Conservation (phyloP, 2,329 filamentous ascomycete genomes). For the Hysterium pulicare region DNA sequence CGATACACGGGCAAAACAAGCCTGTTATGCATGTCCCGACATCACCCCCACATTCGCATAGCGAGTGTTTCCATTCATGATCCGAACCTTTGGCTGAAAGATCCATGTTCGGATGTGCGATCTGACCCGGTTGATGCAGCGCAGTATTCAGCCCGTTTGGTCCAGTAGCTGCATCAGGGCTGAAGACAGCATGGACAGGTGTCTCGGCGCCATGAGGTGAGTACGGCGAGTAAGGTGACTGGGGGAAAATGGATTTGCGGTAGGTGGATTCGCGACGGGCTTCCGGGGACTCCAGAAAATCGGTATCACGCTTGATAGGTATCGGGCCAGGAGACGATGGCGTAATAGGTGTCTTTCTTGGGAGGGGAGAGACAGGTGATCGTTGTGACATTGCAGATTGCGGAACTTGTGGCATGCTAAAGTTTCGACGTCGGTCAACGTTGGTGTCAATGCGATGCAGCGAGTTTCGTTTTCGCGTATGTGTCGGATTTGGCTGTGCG, state of each 20-base stretch:
- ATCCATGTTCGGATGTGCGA: constrained; percentile 42
- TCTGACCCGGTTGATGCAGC: constrained; percentile 38
- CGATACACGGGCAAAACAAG: constrained; percentile 42
- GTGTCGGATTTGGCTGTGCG: constrained; percentile 13
- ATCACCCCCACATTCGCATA: constrained; percentile 36
- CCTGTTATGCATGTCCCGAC: constrained; percentile 37
- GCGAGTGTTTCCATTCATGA: constrained; percentile 29
- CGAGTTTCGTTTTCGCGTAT: constrained; percentile 3
- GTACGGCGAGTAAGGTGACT: constrained; percentile 15
- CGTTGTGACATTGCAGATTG: constrained; percentile 22
- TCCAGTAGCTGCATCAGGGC: constrained; percentile 34
- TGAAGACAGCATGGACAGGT: constrained; percentile 29
- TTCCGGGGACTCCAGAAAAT: background rate
- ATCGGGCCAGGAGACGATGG: constrained; percentile 22
- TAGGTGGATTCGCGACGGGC: background rate
- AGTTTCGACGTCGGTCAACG: background rate
- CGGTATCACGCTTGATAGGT: constrained; percentile 18
- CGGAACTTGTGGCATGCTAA: constrained; percentile 26
- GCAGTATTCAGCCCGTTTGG: constrained; percentile 37
- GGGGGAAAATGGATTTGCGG: background rate
- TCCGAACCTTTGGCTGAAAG: constrained; percentile 14
- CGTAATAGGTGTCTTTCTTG: constrained; percentile 26
- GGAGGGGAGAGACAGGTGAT: constrained; percentile 19
- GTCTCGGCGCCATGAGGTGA: constrained; percentile 30
- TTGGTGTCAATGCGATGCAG: background rate